phyloP scores from a whole-genome alignment of 2,329 filamentous ascomycete genomes.

The Fusarium sp. region DNA sequence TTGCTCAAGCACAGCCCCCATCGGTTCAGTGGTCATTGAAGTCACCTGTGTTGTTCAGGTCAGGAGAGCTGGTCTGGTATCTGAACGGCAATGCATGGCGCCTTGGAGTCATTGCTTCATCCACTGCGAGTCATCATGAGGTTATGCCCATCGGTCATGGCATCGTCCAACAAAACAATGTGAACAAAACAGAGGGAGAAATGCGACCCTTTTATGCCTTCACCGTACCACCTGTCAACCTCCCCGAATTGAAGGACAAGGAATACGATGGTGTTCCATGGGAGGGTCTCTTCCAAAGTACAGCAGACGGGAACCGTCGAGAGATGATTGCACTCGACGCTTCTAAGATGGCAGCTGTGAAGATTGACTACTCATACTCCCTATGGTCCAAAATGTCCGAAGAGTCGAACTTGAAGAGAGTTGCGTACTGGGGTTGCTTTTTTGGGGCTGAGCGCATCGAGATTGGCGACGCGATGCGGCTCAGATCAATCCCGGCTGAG shows the following conservation, averaged over 20 bases:
- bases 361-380: slow-evolving; percentile 61
- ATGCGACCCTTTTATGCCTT: slow-evolving; percentile 64
- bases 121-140: slow-evolving; percentile 47
- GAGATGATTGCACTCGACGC: slow-evolving; percentile 60
- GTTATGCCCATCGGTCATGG: slow-evolving; percentile 56
- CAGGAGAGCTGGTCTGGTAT: slow-evolving; percentile 63
- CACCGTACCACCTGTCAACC: slow-evolving; percentile 57
- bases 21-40: slow-evolving; percentile 48
- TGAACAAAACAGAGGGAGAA: slow-evolving; percentile 53
- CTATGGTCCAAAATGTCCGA: slow-evolving; percentile 55
- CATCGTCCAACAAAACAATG: slow-evolving; percentile 51
- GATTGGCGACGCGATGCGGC: slow-evolving; percentile 60
- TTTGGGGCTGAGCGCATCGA: slow-evolving; percentile 62
- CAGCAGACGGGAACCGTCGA: slow-evolving; percentile 50
- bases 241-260: slow-evolving; percentile 53
- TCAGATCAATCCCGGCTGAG: slow-evolving; percentile 55
- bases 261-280: slow-evolving; percentile 57
- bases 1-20: slow-evolving; percentile 33
- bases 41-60: slow-evolving; percentile 54
- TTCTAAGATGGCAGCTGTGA: slow-evolving; percentile 61
- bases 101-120: slow-evolving; percentile 56
- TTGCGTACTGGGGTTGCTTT: slow-evolving; percentile 59
- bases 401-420: slow-evolving; percentile 47
- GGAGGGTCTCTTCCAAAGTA: slow-evolving; percentile 50
- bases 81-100: slow-evolving; percentile 60